Percentiles rank a stretch among this genome's conserved stretches.
phyloP scores from a whole-genome alignment of 176 grass and related monocot species.

The Zoysia pacifica region DNA sequence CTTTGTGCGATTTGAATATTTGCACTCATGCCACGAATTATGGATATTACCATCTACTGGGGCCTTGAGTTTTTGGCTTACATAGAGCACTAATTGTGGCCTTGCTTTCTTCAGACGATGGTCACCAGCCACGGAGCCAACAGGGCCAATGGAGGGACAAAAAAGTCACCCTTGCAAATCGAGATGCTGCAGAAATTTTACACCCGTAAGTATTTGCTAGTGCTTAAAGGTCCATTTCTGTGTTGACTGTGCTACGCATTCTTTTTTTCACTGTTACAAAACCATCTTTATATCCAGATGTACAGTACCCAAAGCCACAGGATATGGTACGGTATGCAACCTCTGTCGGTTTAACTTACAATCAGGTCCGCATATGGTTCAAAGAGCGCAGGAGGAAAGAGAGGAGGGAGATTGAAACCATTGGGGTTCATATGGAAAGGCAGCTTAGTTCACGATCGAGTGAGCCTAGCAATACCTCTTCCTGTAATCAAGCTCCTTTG shows the following conservation, averaged over 20 bases:
- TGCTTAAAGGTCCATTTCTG: conserved; percentile 2
- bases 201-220: conserved; percentile 50
- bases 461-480: conserved; percentile 41
- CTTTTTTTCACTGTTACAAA: background rate
- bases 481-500: conserved; percentile 20
- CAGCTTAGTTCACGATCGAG: conserved; percentile 39
- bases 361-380: conserved; percentile 89
- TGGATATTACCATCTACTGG: background rate
- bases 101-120: conserved; percentile 37
- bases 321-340: conserved; percentile 64
- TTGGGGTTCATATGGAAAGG: conserved; percentile 30
- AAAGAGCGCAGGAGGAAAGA: conserved; percentile 95
- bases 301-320: conserved; percentile 76
- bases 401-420: conserved; percentile 55
- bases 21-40: background rate
- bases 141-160: conserved; percentile 51
- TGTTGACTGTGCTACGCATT: background rate
- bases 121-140: conserved; percentile 13
- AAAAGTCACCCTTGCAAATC: conserved; percentile 75
- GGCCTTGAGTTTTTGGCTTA: background rate
- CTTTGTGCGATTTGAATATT: background rate
- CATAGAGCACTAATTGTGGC: conserved; percentile 1
- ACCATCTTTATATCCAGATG: conserved; percentile 46
- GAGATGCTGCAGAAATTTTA: conserved; percentile 75
- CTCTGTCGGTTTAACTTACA: conserved; percentile 71